phyloP scores from a whole-genome alignment of 192 early-diverging fungal species.

The Coemansia asiatica region DNA sequence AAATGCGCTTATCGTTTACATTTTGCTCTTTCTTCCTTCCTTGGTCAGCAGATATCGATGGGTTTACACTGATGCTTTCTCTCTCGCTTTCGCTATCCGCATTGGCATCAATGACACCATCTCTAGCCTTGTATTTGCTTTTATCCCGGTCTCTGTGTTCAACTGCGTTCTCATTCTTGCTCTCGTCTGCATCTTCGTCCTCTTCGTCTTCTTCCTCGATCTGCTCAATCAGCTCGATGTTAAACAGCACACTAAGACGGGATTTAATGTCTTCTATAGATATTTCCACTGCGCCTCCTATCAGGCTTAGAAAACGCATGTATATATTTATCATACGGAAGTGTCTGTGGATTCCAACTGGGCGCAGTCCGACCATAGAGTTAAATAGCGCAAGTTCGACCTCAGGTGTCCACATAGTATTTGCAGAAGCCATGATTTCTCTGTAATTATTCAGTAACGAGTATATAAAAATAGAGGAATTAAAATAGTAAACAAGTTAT shows the following conservation, averaged over 20 bases:
- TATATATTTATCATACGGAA: slow-evolving; percentile 55
- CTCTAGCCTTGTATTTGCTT: no score
- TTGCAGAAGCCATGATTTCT: slow-evolving; percentile 8
- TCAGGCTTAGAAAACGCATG: slow-evolving; percentile 31
- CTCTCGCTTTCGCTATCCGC: no score
- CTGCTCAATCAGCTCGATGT: slow-evolving; percentile 41
- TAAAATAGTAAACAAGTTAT: no score
- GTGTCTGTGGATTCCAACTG: slow-evolving; percentile 48
- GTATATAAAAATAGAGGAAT: no score
- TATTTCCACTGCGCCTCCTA: slow-evolving; percentile 21
- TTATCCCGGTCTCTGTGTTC: no score
- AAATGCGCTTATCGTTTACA: no score
- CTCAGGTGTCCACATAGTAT: slow-evolving; percentile 32
- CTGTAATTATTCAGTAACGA: neutral
- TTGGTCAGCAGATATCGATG: neutral
- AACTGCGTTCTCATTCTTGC: neutral
- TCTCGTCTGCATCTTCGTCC: slow-evolving; percentile 17
- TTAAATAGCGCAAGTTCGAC: slow-evolving; percentile 44
- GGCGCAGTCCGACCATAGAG: slow-evolving; percentile 49
- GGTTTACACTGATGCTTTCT: neutral
- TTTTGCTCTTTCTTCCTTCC: no score
- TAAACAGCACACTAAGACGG: slow-evolving; percentile 31
- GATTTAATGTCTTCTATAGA: slow-evolving; percentile 27
- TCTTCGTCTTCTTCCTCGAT: slow-evolving; percentile 39
- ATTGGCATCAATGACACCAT: no score